phyloP scores from a whole-genome alignment of 176 grass and related monocot species.

The Oryza meridionalis region DNA sequence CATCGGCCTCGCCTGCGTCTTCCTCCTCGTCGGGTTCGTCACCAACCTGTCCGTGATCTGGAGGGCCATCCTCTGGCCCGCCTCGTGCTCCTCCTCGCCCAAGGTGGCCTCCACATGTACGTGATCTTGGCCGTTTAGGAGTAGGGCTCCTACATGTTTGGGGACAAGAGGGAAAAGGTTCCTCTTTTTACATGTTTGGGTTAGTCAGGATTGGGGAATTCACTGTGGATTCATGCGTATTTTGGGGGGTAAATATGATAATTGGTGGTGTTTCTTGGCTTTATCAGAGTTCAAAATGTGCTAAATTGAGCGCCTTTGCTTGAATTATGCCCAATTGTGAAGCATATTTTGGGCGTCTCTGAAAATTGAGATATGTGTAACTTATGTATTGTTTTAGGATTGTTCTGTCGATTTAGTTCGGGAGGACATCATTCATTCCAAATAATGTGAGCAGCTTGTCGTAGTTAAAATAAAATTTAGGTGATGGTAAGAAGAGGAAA shows the following conservation, averaged over 20 bases:
- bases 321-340: neutral
- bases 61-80: slow-evolving; percentile 64
- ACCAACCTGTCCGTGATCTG: slow-evolving; percentile 70
- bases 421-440: neutral
- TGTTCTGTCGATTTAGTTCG: neutral
- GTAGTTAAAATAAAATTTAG: neutral
- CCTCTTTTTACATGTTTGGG: neutral
- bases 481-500: neutral
- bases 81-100: neutral
- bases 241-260: neutral
- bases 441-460: neutral
- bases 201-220: neutral
- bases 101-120: slow-evolving; percentile 53
- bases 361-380: neutral
- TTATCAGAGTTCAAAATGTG: neutral
- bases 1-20: slow-evolving; percentile 62
- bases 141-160: neutral
- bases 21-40: slow-evolving; percentile 82
- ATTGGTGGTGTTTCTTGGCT: neutral
- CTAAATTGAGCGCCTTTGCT: neutral
- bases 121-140: slow-evolving; percentile 30
- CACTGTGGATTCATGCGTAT: neutral
- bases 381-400: neutral
- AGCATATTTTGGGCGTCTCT: neutral
- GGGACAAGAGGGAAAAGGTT: neutral